These are phyloP conservation scores for Fagopyrum esculentum DNA, from an alignment of 148 eudicot genomes.

Conservation along the genomic window DNA sequence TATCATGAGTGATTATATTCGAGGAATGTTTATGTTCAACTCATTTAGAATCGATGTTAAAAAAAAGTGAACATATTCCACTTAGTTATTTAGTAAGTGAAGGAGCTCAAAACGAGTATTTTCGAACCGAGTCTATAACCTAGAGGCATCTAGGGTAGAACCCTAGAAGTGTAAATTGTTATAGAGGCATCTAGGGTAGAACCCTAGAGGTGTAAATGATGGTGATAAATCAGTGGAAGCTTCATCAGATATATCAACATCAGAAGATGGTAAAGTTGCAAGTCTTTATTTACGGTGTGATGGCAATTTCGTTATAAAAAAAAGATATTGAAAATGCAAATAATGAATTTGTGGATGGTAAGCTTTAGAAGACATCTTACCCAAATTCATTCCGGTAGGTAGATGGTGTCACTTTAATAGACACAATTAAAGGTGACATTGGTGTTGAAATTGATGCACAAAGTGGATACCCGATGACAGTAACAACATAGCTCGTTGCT, in stretches of 20 bases:
- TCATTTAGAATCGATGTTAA: too few species aligned
- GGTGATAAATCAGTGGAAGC: constrained; percentile 4
- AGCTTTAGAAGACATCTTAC: background rate
- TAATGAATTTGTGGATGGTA: background rate
- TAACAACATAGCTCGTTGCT: background rate
- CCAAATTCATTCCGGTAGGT: background rate
- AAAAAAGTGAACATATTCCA: too few species aligned
- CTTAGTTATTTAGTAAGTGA: too few species aligned
- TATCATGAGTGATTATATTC: too few species aligned
- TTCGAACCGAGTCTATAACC: too few species aligned
- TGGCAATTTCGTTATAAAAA: background rate
- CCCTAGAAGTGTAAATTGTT: too few species aligned
- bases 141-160: background rate
- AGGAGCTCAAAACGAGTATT: too few species aligned
- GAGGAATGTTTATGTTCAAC: too few species aligned
- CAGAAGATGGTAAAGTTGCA: background rate
- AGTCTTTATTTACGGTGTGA: background rate
- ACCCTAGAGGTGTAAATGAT: too few species aligned
- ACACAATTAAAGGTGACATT: constrained; percentile 1
- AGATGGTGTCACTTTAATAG: background rate
- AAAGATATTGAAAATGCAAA: background rate
- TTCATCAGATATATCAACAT: constrained; percentile 6
- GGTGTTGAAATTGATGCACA: constrained; percentile 5
- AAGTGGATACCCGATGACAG: background rate
- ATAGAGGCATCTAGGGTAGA: background rate